Base-by-base conservation (phyloP, 2,329 filamentous ascomycete species). In the Talaromyces funiculosus region DNA sequence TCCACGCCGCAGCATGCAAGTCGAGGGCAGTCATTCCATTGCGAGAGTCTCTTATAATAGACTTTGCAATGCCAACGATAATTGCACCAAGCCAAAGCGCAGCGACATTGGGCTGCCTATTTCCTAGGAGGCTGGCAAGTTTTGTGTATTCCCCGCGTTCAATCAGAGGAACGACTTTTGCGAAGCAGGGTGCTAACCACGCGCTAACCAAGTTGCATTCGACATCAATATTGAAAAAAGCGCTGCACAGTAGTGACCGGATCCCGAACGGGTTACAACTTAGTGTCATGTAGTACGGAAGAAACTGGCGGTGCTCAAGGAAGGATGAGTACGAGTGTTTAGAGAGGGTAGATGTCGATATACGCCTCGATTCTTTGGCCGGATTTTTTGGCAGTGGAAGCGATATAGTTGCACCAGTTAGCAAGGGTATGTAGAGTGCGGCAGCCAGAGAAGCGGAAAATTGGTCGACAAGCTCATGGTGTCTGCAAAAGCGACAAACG, bases 191-290 rank as follows among this genome's bases (percentile, higher is more conserved):
- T n/a, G 65, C 66, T 3, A 67, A 18, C 64, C 65, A 67, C 10
- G 67, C 64, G 54, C 65, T 67, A 53, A 67, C 65, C 29, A n/a
- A n/a, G n/a, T n/a, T n/a, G n/a, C n/a, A n/a, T n/a, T 68, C 61
- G 45, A 69, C 61, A 29, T 66, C 60, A 47, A 38, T 1, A 54
- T 67, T 65, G 59, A 69, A 69, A 49, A 70, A 68, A 6, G 66
- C 67, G 58, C 65, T 65, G 29, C 18, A 62, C 9, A 70, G 63
- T 10, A 70, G 56, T 56, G 66, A 70, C 38, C 66, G 64, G 6
- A 69, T 12, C 4, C 65, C 67, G 62, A 62, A 68, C 1, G 35
- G 9, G 59, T 70, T 67, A 24, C 33, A 66, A 55, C 67, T 68
- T 37, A 69, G 29, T 14, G 64, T 67, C 64, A 68, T 67, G 47